These are phyloP conservation scores for Fusarium transvaalense DNA, from an alignment of 2,329 filamentous ascomycete species.

Conservation along the genomic window DNA sequence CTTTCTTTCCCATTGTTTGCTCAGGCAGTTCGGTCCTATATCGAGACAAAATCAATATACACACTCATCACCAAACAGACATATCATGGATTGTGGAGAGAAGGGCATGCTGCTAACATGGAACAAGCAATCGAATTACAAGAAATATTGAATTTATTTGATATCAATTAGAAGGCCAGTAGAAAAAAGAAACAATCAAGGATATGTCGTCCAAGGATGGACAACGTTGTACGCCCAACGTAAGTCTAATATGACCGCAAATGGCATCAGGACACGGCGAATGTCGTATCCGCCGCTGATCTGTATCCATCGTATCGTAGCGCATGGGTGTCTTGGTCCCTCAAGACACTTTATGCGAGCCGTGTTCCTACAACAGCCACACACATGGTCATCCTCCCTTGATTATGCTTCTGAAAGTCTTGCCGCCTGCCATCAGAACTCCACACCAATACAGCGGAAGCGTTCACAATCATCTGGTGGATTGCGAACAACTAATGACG, in stretches of 20 bases:
- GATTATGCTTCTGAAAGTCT: constrained; percentile 39
- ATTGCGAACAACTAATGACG: too few species aligned
- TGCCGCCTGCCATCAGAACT: constrained; percentile 32
- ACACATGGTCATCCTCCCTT: constrained; percentile 31
- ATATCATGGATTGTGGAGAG: background rate
- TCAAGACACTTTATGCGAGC: constrained; percentile 38
- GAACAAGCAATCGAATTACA: constrained; percentile 31
- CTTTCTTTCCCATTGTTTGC: constrained; percentile 4
- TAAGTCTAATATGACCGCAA: constrained; percentile 39
- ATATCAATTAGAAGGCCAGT: constrained; percentile 75
- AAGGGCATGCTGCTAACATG: background rate
- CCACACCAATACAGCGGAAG: constrained; percentile 16
- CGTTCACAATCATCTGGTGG: too few species aligned
- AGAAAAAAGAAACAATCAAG: constrained; percentile 62
- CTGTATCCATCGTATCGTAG: constrained; percentile 38
- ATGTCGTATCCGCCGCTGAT: constrained; percentile 37
- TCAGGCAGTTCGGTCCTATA: background rate
- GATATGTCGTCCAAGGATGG: constrained; percentile 48
- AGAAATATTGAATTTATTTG: constrained; percentile 60
- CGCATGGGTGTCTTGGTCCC: constrained; percentile 40
- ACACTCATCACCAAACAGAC: background rate
- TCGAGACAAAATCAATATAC: constrained; percentile 3
- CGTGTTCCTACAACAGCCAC: constrained; percentile 42
- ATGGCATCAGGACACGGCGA: constrained; percentile 26
- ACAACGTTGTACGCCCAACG: constrained; percentile 47